Percentiles rank a stretch among this genome's conserved stretches.
Evolutionary conservation across 73 alveolate species (phyloP).

Genomic region (Paramecium sexaurelia): DNA sequence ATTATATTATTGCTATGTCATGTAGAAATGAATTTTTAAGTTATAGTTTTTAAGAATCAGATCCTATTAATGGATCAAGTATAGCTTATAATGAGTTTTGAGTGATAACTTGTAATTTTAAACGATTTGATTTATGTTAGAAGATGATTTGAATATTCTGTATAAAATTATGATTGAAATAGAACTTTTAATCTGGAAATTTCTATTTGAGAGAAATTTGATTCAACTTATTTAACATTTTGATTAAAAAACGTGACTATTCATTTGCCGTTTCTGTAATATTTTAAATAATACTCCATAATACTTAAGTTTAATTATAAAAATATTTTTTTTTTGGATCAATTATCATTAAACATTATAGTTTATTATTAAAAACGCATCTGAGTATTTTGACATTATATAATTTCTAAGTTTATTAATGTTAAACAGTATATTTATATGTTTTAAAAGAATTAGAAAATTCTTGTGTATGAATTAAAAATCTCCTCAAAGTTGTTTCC

Average conservation of each 20-base stretch:
- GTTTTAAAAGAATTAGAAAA: neutral
- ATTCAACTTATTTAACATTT: neutral
- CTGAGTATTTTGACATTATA: neutral
- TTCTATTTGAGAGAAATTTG: neutral
- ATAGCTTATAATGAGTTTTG: neutral
- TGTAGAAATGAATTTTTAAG: neutral
- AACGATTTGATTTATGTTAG: neutral
- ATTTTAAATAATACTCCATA: neutral
- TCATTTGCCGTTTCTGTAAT: neutral
- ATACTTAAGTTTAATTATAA: neutral
- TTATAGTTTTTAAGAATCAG: neutral
- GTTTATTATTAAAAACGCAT: neutral
- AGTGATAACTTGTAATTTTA: neutral
- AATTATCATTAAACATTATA: neutral
- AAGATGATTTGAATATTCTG: neutral
- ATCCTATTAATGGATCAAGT: neutral
- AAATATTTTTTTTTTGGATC: neutral
- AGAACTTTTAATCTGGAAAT: neutral
- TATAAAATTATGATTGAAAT: neutral
- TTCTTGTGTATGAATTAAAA: neutral
- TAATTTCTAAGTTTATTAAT: neutral
- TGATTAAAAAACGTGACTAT: neutral
- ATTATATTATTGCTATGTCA: neutral
- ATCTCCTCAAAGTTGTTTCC: neutral
- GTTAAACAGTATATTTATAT: neutral